These are phyloP conservation scores for Rhododendron griersonianum DNA, from an alignment of 148 eudicot species.

Conservation along the genomic window DNA sequence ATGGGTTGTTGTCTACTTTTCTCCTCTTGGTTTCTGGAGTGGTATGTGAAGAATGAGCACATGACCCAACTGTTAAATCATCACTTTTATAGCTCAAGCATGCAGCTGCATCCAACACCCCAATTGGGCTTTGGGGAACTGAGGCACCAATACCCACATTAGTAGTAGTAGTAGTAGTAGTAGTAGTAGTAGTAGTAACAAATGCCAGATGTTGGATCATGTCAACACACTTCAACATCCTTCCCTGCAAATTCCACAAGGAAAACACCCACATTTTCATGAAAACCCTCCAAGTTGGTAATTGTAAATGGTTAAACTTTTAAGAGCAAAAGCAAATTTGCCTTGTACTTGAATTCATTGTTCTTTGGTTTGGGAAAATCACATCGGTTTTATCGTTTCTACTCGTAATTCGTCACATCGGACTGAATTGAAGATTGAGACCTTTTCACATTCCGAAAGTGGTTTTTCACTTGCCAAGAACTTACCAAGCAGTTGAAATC, in stretches of 20 bases:
- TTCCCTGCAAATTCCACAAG: conserved; percentile 40
- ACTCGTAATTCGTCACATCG: not conserved
- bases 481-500: not conserved
- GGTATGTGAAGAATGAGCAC: not conserved
- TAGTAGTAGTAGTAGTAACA: not conserved
- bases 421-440: not conserved
- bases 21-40: not conserved
- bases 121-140: conserved; percentile 54
- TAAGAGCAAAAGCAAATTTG: not conserved
- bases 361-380: not conserved
- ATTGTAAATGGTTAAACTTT: not conserved
- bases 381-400: not conserved
- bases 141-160: conserved; percentile 9
- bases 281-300: not conserved
- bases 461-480: not conserved
- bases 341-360: not conserved
- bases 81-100: conserved; percentile 55
- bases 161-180: conserved; percentile 1
- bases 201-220: conserved; percentile 35
- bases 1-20: not conserved
- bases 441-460: not conserved
- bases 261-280: not conserved
- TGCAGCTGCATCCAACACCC: conserved; percentile 61
- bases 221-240: conserved; percentile 50
- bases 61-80: conserved; percentile 24